Base-by-base conservation (phyloP, 2,329 filamentous ascomycete species). In the Fusarium xylarioides region DNA sequence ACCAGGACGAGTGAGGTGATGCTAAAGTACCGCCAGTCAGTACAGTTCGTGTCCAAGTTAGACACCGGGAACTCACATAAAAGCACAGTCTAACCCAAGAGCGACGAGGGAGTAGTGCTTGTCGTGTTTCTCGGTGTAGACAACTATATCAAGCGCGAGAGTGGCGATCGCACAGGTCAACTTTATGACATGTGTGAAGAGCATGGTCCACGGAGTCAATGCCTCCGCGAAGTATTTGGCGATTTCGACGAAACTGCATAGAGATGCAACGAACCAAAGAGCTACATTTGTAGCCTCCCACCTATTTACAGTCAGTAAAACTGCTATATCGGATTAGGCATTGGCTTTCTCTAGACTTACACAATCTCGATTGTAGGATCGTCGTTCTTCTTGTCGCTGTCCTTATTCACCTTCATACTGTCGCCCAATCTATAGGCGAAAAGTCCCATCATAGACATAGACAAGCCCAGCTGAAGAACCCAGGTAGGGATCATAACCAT, bases 281-380 rank as follows among this genome's bases (percentile, higher is more conserved):
- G 68, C 83, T 54, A 90, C 83, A 70, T 89, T 90, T 56, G 83
- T 84, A 28, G 78, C 81, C 77, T 89, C 86, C 88, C 88, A 90
- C 35, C 88, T 89, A 68, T 44, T 63, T 19, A 35, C n/a, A 6
- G 46, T 68, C 40, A 64, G 64, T 11, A 47, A 42, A 37, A 35
- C 34, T 34, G n/a, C 46, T 12, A 15, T n/a, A 34, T 50, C 7
- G 15, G 23, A n/a, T 50, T n/a, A 28, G 12, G n/a, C 32, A 12
- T 28, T n/a, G 18, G 5, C 9, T 12, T 30, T 21, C 10, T 28
- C 37, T 32, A 15, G 11, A 83, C 86, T 81, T 83, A 89, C 87
- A 86, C 85, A 71, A 88, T 79, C 79, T 87, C 84, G 16, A 89
- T 82, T 16, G 80, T 78, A 0, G 86, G 84, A 10, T 82, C 68